Evolutionary conservation across 1,139 yeast genomes (phyloP).

Genomic region (Yamadazyma trypodendri): DNA sequence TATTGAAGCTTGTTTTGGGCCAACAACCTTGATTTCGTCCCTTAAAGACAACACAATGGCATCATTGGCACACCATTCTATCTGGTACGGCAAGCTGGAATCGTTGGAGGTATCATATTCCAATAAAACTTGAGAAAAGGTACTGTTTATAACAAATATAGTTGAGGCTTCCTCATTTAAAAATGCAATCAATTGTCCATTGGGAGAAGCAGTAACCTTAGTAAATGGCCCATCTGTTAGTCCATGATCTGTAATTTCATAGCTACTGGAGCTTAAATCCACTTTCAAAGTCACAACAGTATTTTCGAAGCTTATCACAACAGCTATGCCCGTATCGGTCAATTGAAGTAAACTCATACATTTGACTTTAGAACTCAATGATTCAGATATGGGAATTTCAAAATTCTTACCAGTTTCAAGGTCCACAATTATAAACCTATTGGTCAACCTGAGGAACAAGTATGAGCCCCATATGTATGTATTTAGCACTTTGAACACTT

Average conservation of each 20-base stretch:
- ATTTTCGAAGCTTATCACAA: conserved; percentile 27
- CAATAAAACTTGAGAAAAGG: conserved; percentile 51
- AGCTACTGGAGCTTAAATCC: conserved; percentile 23
- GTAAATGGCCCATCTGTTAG: conserved; percentile 61
- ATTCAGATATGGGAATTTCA: conserved; percentile 24
- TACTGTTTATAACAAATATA: conserved; percentile 53
- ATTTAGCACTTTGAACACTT: conserved; percentile 25
- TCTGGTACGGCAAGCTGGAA: conserved; percentile 37
- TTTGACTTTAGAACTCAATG: conserved; percentile 19
- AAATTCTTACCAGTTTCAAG: conserved; percentile 25
- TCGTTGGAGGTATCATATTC: conserved; percentile 46
- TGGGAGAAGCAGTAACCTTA: conserved; percentile 55
- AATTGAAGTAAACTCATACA: conserved; percentile 12
- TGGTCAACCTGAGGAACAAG: conserved; percentile 32
- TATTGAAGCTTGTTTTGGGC: conserved; percentile 65
- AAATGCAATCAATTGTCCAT: conserved; percentile 59
- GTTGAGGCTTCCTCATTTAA: conserved; percentile 43
- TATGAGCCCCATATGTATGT: conserved; percentile 24
- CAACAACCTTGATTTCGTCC: conserved; percentile 69
- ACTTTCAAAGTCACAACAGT: conserved; percentile 30
- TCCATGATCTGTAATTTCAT: conserved; percentile 32
- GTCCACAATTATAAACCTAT: conserved; percentile 28
- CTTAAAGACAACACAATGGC: conserved; percentile 61
- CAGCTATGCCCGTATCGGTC: conserved; percentile 16
- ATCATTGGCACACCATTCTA: conserved; percentile 87